Conservation (phyloP, 2,329 filamentous ascomycete species). For the Pseudogymnoascus sp. region DNA sequence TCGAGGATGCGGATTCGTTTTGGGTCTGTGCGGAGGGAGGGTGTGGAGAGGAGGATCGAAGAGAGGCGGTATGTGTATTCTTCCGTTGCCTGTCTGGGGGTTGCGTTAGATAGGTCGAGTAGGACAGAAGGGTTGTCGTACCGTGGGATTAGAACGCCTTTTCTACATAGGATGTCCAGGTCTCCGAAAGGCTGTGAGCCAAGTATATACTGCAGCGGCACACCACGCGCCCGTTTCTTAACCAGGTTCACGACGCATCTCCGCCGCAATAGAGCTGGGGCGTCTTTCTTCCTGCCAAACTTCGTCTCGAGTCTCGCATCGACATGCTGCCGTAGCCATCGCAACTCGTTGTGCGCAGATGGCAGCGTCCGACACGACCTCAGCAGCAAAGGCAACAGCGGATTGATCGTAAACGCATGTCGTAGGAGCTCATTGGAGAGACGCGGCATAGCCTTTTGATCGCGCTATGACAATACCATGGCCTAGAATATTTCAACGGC, state of each 20-base stretch:
- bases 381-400: conserved; percentile 54
- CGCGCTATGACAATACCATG: not conserved
- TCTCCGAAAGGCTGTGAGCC: conserved; percentile 83
- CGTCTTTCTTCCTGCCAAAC: conserved; percentile 18
- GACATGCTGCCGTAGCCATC: conserved; percentile 63
- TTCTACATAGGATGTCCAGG: conserved; percentile 68
- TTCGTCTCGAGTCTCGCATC: conserved; percentile 18
- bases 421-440: conserved; percentile 51
- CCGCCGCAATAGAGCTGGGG: not conserved
- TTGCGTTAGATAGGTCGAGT: conserved; percentile 10
- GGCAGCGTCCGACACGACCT: conserved; percentile 54
- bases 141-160: conserved; percentile 80
- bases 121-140: conserved; percentile 26
- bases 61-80: conserved; percentile 55
- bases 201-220: conserved; percentile 83
- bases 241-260: conserved; percentile 37
- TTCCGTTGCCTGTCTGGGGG: conserved; percentile 58
- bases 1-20: conserved; percentile 56
- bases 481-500: not conserved
- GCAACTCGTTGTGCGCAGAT: conserved; percentile 62
- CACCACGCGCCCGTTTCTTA: conserved; percentile 48
- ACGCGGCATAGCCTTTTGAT: conserved; percentile 47
- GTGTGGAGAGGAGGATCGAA: not conserved
- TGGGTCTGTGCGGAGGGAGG: not conserved
- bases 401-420: conserved; percentile 46